phyloP scores from a whole-genome alignment of 768 basidiomycete genomes.

The Mycena polygramma region DNA sequence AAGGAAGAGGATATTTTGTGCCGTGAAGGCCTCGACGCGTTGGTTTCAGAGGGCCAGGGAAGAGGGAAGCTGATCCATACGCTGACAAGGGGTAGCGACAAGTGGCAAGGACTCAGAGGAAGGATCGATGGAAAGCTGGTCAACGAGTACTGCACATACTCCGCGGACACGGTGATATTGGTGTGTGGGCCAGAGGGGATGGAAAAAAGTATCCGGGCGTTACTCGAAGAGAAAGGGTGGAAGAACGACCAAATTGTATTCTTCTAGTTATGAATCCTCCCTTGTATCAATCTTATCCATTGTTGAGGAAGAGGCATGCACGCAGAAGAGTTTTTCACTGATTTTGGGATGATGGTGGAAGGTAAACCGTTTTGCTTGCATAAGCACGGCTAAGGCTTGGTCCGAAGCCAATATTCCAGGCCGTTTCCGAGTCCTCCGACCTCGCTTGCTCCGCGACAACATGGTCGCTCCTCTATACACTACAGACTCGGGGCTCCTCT shows the following conservation, averaged over 20 bases:
- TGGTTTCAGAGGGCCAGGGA: slow-evolving; percentile 19
- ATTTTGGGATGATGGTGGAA: background rate
- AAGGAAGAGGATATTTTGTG: slow-evolving; percentile 19
- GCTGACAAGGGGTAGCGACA: slow-evolving; percentile 18
- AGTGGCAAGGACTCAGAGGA: slow-evolving; percentile 22
- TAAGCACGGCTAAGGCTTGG: background rate
- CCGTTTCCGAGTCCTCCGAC: too few species aligned
- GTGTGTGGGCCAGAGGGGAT: slow-evolving; percentile 24
- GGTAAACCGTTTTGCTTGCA: background rate
- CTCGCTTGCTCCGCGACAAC: slow-evolving; percentile 42
- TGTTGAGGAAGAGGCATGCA: too few species aligned
- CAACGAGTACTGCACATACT: background rate
- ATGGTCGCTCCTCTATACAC: slow-evolving; percentile 97
- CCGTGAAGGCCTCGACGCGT: slow-evolving; percentile 15
- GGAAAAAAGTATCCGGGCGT: slow-evolving; percentile 6
- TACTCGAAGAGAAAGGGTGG: slow-evolving; percentile 22
- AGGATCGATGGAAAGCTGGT: slow-evolving; percentile 13
- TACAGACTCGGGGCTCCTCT: slow-evolving; percentile 88
- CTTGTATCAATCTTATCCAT: background rate
- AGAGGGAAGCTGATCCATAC: slow-evolving; percentile 17
- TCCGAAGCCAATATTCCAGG: background rate
- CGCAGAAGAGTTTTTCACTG: too few species aligned
- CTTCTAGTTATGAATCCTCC: slow-evolving; percentile 2
- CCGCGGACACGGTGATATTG: slow-evolving; percentile 2
- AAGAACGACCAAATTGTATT: slow-evolving; percentile 14